Evolutionary conservation across 805 yeast species (phyloP).

Genomic region (Sungouiella thailandica): DNA sequence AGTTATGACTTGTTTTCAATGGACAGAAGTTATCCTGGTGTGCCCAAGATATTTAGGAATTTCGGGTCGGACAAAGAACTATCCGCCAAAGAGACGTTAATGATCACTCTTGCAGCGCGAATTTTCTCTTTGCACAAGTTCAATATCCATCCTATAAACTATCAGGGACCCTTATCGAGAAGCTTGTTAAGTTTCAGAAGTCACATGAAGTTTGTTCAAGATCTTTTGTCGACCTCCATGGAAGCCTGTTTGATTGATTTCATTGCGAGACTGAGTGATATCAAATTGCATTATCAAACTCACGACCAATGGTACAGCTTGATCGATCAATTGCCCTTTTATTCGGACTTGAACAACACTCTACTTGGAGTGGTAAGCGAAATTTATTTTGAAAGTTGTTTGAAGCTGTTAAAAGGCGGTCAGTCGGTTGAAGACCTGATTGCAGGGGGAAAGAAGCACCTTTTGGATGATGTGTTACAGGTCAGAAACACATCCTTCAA

Average conservation of each 20-base stretch:
- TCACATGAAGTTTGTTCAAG: constrained; percentile 48
- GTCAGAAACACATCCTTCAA: constrained; percentile 34
- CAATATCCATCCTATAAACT: constrained; percentile 40
- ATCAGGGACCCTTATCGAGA: constrained; percentile 66
- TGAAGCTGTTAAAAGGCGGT: constrained; percentile 22
- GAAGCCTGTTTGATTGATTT: constrained; percentile 48
- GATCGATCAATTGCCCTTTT: constrained; percentile 58
- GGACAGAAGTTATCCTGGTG: constrained; percentile 29
- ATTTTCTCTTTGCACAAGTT: constrained; percentile 33
- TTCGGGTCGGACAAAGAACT: constrained; percentile 17
- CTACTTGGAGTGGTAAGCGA: constrained; percentile 58
- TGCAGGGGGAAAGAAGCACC: constrained; percentile 24
- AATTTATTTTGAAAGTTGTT: constrained; percentile 43
- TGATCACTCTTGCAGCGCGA: constrained; percentile 31
- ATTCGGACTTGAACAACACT: constrained; percentile 50
- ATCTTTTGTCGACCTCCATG: constrained; percentile 48
- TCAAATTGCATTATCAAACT: constrained; percentile 40
- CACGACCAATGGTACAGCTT: constrained; percentile 57
- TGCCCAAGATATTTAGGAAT: constrained; percentile 29
- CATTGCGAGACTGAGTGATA: constrained; percentile 42
- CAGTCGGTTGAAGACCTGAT: constrained; percentile 22
- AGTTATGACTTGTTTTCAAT: constrained; percentile 36
- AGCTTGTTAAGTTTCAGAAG: constrained; percentile 64
- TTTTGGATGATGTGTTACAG: constrained; percentile 34
- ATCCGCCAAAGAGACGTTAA: constrained; percentile 35